A percentile compares a stretch with the other conserved stretches of the same genome.
Conservation (phyloP, 176 grass and related monocot genomes). For the Carex pumila region DNA sequence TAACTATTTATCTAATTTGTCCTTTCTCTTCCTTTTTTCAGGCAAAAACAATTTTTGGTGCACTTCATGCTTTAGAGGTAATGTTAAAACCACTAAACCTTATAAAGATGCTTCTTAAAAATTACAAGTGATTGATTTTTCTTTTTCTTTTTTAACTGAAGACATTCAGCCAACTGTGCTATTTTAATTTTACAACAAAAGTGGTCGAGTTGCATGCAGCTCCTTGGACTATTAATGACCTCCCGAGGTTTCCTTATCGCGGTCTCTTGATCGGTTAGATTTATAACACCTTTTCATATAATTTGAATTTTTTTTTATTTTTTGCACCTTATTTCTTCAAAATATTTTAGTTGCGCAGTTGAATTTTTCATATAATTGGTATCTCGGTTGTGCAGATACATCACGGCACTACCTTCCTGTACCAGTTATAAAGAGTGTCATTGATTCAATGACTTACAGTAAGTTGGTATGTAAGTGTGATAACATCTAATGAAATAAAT, state of each 20-base stretch:
- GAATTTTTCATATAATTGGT: neutral
- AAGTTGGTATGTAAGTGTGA: slow-evolving; percentile 60
- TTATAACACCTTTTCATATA: neutral
- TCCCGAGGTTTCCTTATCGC: slow-evolving; percentile 84
- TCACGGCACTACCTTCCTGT: slow-evolving; percentile 77
- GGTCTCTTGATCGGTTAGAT: slow-evolving; percentile 91
- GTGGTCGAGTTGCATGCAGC: slow-evolving; percentile 59
- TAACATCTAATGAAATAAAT: neutral
- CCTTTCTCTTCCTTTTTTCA: slow-evolving; percentile 39
- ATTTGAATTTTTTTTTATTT: neutral
- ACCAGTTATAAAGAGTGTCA: slow-evolving; percentile 67
- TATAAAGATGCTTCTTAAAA: neutral
- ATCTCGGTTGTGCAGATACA: slow-evolving; percentile 54
- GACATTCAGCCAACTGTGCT: slow-evolving; percentile 89
- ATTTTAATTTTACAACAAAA: slow-evolving; percentile 74
- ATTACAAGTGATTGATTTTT: neutral
- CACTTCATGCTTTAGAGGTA: slow-evolving; percentile 90
- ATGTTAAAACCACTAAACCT: slow-evolving; percentile 17
- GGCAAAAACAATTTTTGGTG: slow-evolving; percentile 91
- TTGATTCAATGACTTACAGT: slow-evolving; percentile 97
- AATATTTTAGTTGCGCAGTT: neutral
- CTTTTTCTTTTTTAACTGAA: slow-evolving; percentile 10
- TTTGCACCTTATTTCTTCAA: neutral
- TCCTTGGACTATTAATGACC: slow-evolving; percentile 80
- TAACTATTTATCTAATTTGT: neutral